Percentiles rank a stretch among this genome's conserved stretches.
phyloP scores from a whole-genome alignment of 1,139 yeast species.

The Dujonia santamariae region DNA sequence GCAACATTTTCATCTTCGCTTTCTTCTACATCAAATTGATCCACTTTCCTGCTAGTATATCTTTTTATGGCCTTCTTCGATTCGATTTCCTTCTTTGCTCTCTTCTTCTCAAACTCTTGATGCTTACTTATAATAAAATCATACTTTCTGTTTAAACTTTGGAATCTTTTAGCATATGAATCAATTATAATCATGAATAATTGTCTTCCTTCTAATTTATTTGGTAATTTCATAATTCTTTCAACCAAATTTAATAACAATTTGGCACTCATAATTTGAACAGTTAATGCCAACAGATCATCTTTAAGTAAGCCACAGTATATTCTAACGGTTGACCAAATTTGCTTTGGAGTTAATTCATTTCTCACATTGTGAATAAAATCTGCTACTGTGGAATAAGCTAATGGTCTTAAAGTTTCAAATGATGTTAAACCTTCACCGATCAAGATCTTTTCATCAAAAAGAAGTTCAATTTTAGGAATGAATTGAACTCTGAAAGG shows the following conservation, averaged over 20 bases:
- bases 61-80: slow-evolving; percentile 40
- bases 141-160: slow-evolving; percentile 69
- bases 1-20: slow-evolving; percentile 3
- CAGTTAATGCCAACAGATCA: slow-evolving; percentile 79
- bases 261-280: slow-evolving; percentile 97
- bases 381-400: slow-evolving; percentile 95
- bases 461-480: slow-evolving; percentile 79
- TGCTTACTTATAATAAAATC: slow-evolving; percentile 66
- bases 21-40: slow-evolving; percentile 15
- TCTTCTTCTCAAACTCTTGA: slow-evolving; percentile 45
- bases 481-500: slow-evolving; percentile 79
- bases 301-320: slow-evolving; percentile 84
- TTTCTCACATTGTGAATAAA: slow-evolving; percentile 89
- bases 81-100: slow-evolving; percentile 40
- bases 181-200: slow-evolving; percentile 78
- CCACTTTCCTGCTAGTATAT: slow-evolving; percentile 23
- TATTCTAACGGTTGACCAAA: slow-evolving; percentile 82
- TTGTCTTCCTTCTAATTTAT: slow-evolving; percentile 82
- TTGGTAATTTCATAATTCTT: slow-evolving; percentile 78
- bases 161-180: slow-evolving; percentile 82
- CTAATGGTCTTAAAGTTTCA: slow-evolving; percentile 85
- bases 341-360: slow-evolving; percentile 78
- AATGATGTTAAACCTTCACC: slow-evolving; percentile 92
- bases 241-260: slow-evolving; percentile 84
- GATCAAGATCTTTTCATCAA: slow-evolving; percentile 82